phyloP scores from a whole-genome alignment of 2,329 filamentous ascomycete genomes.

The Teratosphaeria gauchensis region DNA sequence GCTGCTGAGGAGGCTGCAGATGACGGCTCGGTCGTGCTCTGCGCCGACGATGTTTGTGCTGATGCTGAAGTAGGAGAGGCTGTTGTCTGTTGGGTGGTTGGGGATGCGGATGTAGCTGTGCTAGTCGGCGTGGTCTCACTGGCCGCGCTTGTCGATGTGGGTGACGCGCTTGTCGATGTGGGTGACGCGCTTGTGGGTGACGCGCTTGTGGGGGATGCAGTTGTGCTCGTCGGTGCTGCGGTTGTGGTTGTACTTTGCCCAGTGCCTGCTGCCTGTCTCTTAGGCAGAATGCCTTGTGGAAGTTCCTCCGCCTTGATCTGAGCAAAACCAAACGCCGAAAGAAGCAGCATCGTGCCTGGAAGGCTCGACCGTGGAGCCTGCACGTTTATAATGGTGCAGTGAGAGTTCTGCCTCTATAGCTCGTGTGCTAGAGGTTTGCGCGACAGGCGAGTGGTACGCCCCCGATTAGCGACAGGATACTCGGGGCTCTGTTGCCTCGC shows the following conservation, averaged over 20 bases:
- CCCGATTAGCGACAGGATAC: not conserved
- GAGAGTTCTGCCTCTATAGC: not conserved
- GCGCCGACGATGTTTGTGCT: conserved; percentile 2
- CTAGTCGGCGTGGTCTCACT: conserved; percentile 1
- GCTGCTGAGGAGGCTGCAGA: not conserved
- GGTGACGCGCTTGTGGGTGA: conserved; percentile 4
- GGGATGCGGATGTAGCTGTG: not conserved
- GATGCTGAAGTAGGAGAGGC: not conserved
- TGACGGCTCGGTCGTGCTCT: conserved; percentile 2
- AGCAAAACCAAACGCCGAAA: conserved; percentile 22
- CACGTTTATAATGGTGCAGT: not conserved
- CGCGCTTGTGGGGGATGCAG: not conserved
- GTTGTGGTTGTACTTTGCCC: conserved; percentile 12
- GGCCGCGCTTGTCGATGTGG: conserved; percentile 1
- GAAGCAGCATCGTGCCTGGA: conserved; percentile 15
- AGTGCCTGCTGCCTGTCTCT: conserved; percentile 24
- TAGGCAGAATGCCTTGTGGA: conserved; percentile 24
- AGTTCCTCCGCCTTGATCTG: conserved; percentile 21
- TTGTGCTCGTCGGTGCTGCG: conserved; percentile 1
- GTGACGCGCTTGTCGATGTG: conserved; percentile 2
- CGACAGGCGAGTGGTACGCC: too few relatives aligned
- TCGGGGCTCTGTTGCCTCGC: not conserved
- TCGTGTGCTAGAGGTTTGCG: not conserved
- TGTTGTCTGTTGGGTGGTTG: conserved; percentile 4
- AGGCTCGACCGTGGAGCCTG: not conserved